Base-by-base conservation (phyloP, 2,329 filamentous ascomycete genomes). In the Microthyrium microscopicum region DNA sequence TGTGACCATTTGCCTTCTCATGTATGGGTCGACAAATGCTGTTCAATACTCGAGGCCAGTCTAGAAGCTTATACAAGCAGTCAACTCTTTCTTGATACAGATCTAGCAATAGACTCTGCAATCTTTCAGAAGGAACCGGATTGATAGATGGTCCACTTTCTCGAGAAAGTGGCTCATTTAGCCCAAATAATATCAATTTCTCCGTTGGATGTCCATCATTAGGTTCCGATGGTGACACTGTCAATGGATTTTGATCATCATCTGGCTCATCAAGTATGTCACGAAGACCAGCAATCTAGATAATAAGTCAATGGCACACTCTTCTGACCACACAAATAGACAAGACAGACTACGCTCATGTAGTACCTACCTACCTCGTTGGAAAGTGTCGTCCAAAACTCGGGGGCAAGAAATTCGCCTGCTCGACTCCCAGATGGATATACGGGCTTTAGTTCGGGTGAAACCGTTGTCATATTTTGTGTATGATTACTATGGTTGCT, bases 381-480 rank as follows among this genome's bases (percentile, higher is more conserved):
- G 13, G 39, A 40, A 8, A 42, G 33, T n/a, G 34, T 26, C 12
- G 20, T 5, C 40, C 40, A 42, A 21, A 42, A 42, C 4, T 41
- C 38, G 9, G 33, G 25, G 18, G 40, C 40, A 3, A 41, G 17
- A 13, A 36, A 39, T 4, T 36, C 33, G 16, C 18, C 17, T 11
- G 25, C 22, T 8, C 27, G 11, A 11, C 15, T 8, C 27, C 15
- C 8, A 11, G 8, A 15, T 16, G 27, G 8, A 11, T 29, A 15
- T 16, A 8, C 27, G 8, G 27, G 27, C 8, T 29, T 29, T 8
- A 9, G 8, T 8, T 9, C 8, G 8, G 15, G 8, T 29, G 11
- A 15, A 16, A 16, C 9, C 27, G 8, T 9, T 29, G 9, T 16
- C 8, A 9, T 16, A 8, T 29, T 29, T 16, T 8, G 11, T 8